A percentile compares a stretch with the other conserved stretches of the same genome.
phyloP scores from a whole-genome alignment of 257 asterid genomes.

The Marsdenia floribunda region DNA sequence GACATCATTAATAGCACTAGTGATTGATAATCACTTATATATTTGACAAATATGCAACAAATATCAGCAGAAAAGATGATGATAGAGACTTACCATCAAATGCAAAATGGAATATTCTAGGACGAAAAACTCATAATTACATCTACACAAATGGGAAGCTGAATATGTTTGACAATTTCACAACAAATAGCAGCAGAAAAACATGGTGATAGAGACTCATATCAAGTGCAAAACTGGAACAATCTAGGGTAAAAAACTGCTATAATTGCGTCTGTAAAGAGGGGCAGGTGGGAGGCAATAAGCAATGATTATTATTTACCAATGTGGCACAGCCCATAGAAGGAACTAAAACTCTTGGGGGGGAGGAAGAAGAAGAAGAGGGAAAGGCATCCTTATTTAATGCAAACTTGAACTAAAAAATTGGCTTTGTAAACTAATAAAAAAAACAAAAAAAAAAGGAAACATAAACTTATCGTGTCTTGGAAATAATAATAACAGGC shows the following conservation, averaged over 20 bases:
- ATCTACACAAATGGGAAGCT: not conserved
- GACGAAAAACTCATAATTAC: not conserved
- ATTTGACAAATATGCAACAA: not conserved
- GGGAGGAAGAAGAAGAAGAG: not conserved
- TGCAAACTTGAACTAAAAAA: not conserved
- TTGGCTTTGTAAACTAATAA: not conserved
- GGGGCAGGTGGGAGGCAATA: not conserved
- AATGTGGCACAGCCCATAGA: not conserved
- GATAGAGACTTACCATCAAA: not conserved
- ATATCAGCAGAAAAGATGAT: not conserved
- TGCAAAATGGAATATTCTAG: not conserved
- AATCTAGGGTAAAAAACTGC: too few species aligned
- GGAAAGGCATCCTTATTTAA: not conserved
- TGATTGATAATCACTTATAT: not conserved
- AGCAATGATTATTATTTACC: not conserved
- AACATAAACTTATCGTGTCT: too few species aligned
- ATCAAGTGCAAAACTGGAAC: too few species aligned
- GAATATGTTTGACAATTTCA: too few species aligned
- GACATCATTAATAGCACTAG: not conserved
- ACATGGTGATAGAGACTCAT: too few species aligned
- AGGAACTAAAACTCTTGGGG: not conserved
- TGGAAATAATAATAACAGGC: not conserved
- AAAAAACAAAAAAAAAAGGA: too few species aligned
- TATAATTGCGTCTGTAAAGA: not conserved
- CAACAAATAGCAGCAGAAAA: too few species aligned